These are phyloP conservation scores for Andalucia godoyi DNA, from an alignment of 78 protist species.

Conservation along the genomic window DNA sequence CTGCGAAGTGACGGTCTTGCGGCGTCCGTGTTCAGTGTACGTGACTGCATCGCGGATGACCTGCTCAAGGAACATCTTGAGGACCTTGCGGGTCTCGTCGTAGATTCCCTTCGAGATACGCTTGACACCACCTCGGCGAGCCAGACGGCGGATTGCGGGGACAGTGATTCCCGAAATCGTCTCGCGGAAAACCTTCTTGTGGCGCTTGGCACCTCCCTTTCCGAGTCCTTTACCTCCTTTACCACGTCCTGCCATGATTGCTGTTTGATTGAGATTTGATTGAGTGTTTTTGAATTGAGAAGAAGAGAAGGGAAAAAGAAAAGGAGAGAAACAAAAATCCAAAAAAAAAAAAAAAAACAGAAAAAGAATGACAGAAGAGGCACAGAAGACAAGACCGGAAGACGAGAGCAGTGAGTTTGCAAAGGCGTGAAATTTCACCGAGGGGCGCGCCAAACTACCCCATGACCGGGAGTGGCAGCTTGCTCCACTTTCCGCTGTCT, in stretches of 20 bases:
- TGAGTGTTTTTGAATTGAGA: too few species aligned
- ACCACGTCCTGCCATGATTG: constrained; percentile 80
- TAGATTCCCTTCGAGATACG: constrained; percentile 89
- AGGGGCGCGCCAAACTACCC: too few species aligned
- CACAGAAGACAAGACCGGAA: too few species aligned
- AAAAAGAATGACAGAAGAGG: too few species aligned
- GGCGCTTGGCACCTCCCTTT: constrained; percentile 94
- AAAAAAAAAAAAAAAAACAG: too few species aligned
- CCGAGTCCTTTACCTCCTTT: constrained; percentile 92
- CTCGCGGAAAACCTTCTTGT: constrained; percentile 79
- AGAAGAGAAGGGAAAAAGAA: too few species aligned
- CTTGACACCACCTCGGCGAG: constrained; percentile 91
- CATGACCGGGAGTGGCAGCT: too few species aligned
- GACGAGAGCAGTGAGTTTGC: too few species aligned
- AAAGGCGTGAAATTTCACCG: too few species aligned
- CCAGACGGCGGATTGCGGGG: constrained; percentile 93
- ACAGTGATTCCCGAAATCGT: constrained; percentile 88
- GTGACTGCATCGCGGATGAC: constrained; percentile 86
- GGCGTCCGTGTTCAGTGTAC: constrained; percentile 89
- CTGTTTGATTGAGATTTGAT: too few species aligned
- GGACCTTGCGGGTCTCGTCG: constrained; percentile 88
- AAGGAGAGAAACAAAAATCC: too few species aligned
- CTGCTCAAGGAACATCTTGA: constrained; percentile 70
- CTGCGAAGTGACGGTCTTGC: constrained; percentile 92
- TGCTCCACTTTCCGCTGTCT: too few species aligned